phyloP scores from a whole-genome alignment of 2,329 filamentous ascomycete species.

The Graphiopsis chlorocephala region DNA sequence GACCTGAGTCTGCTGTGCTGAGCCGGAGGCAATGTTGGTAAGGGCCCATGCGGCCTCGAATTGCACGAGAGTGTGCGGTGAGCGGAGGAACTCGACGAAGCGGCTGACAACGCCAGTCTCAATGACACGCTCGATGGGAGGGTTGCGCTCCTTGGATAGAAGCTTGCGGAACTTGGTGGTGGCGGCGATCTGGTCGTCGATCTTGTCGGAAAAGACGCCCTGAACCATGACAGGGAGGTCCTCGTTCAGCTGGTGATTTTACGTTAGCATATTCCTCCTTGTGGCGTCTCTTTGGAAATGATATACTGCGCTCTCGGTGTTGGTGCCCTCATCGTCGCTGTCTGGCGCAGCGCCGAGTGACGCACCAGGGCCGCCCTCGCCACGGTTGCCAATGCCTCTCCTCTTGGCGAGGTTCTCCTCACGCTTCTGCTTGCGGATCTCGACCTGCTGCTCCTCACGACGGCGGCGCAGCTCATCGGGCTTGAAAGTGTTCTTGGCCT shows the following conservation, averaged over 20 bases:
- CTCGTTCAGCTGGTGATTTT: constrained; percentile 72
- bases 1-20: constrained; percentile 94
- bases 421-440: constrained; percentile 97
- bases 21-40: constrained; percentile 98
- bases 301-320: constrained; percentile 90
- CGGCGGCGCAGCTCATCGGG: constrained; percentile 97
- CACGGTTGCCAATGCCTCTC: constrained; percentile 80
- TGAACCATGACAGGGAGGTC: constrained; percentile 97
- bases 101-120: constrained; percentile 96
- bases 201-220: constrained; percentile 97
- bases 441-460: constrained; percentile 98
- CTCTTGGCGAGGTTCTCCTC: constrained; percentile 99
- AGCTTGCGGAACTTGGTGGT: constrained; percentile 99
- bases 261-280: constrained; percentile 21
- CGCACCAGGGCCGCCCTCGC: constrained; percentile 69
- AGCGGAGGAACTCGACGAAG: constrained; percentile 97
- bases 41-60: constrained; percentile 99
- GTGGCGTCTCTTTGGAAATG: not conserved
- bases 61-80: constrained; percentile 95
- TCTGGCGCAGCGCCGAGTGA: constrained; percentile 85
- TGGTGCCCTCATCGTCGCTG: constrained; percentile 94
- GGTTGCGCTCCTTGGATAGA: constrained; percentile 97
- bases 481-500: constrained; percentile 99
- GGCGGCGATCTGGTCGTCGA: constrained; percentile 93
- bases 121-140: constrained; percentile 97